Percentiles rank a stretch among this genome's conserved stretches.
Evolutionary conservation across 495 filamentous ascomycete species (phyloP).

Genomic region (Penicillium tannophilum): DNA sequence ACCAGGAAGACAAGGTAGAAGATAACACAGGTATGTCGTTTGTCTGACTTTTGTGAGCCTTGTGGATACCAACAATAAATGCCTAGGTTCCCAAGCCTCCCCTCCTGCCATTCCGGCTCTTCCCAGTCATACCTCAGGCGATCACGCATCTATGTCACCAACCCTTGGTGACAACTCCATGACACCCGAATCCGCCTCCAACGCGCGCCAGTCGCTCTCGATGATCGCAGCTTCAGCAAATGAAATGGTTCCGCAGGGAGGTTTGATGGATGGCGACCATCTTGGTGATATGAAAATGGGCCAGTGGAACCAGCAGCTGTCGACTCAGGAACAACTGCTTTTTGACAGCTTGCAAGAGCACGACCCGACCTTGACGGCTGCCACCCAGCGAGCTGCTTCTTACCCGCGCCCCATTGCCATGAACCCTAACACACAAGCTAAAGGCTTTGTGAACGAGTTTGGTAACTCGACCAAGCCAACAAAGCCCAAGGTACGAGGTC

Average conservation of each 20-base stretch:
- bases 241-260: conserved; percentile 50
- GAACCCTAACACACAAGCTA: conserved; percentile 55
- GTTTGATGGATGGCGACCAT: conserved; percentile 42
- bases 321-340: conserved; percentile 48
- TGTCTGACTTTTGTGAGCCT: background rate
- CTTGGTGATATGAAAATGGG: conserved; percentile 41
- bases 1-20: conserved; percentile 24
- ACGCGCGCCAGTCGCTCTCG: conserved; percentile 49
- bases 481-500: conserved; percentile 63
- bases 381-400: conserved; percentile 47
- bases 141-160: conserved; percentile 45
- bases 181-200: conserved; percentile 40
- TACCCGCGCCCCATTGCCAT: conserved; percentile 59
- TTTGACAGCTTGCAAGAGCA: conserved; percentile 51
- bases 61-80: conserved; percentile 21
- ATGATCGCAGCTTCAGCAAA: conserved; percentile 53
- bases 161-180: conserved; percentile 41
- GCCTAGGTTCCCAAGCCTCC: conserved; percentile 34
- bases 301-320: conserved; percentile 44
- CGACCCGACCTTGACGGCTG: conserved; percentile 47
- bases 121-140: conserved; percentile 34
- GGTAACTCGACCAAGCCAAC: conserved; percentile 52
- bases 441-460: conserved; percentile 60
- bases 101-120: conserved; percentile 37
- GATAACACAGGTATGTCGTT: conserved; percentile 27